Evolutionary conservation across 306 rosid genomes (phyloP).

Genomic region (Prunus kanzakura): DNA sequence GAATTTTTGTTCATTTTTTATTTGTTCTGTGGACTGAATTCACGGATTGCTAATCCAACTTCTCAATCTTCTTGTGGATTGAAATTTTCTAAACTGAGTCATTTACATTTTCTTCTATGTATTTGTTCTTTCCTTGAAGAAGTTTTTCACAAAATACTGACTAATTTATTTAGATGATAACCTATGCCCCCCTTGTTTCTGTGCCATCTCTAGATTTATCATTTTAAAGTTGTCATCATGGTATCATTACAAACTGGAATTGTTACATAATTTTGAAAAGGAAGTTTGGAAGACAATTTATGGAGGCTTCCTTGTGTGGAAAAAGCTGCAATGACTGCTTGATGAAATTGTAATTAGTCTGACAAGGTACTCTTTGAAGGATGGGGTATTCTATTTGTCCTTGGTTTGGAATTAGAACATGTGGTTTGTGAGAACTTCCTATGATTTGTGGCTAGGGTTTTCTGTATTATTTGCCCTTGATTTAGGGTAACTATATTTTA

Average conservation of each 20-base stretch:
- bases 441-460: neutral
- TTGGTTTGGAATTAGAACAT: neutral
- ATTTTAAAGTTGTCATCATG: neutral
- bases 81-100: neutral
- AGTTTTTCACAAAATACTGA: neutral
- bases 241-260: neutral
- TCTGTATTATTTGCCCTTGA: neutral
- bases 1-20: neutral
- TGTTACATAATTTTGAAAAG: neutral
- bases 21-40: neutral
- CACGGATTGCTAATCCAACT: neutral
- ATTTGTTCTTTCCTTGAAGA: neutral
- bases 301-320: neutral
- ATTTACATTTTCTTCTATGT: neutral
- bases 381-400: neutral
- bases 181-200: too few species aligned
- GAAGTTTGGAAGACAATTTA: neutral
- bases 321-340: neutral
- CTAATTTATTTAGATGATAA: neutral
- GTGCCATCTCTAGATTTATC: neutral
- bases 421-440: neutral
- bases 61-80: neutral
- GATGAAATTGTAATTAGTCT: neutral
- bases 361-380: neutral
- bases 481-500: neutral